Conservation (phyloP, 192 early-diverging fungal species). For the Backusella parvicylindrica region DNA sequence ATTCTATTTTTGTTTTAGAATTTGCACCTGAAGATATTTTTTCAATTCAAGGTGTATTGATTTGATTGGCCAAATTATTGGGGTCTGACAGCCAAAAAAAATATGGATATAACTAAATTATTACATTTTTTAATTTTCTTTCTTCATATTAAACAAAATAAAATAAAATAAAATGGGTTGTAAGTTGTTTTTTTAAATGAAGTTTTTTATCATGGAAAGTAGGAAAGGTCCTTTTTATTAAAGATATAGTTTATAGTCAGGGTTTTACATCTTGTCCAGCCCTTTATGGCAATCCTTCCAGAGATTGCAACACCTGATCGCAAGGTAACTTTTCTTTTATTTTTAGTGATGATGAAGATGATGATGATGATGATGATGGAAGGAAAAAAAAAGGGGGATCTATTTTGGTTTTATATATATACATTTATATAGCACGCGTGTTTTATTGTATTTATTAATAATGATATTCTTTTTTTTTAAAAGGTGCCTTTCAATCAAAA, state of each 20-base stretch:
- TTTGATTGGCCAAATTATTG: not conserved
- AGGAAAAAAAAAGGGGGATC: not conserved
- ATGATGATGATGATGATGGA: not conserved
- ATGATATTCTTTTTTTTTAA: not conserved
- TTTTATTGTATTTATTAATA: not conserved
- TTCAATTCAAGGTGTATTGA: not conserved
- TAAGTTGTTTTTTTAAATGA: too few relatives aligned
- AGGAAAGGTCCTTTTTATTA: not conserved
- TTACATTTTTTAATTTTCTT: not conserved
- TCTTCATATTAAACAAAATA: not conserved
- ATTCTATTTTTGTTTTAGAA: not conserved
- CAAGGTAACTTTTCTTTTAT: slow-evolving; percentile 60
- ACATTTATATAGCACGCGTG: not conserved
- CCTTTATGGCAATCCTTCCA: slow-evolving; percentile 97
- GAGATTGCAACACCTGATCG: slow-evolving; percentile 96
- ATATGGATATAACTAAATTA: not conserved
- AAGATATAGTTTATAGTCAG: slow-evolving; percentile 65
- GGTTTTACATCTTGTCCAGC: slow-evolving; percentile 92
- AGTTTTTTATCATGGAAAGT: not conserved
- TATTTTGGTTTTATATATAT: not conserved
- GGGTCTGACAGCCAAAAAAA: not conserved
- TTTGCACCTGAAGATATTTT: not conserved
- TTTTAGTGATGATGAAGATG: not conserved
- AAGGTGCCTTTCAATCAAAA: slow-evolving; percentile 97
- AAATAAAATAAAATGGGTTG: not conserved